Conservation (phyloP, 345 rosid genomes). For the Eucalyptus tenuipes region DNA sequence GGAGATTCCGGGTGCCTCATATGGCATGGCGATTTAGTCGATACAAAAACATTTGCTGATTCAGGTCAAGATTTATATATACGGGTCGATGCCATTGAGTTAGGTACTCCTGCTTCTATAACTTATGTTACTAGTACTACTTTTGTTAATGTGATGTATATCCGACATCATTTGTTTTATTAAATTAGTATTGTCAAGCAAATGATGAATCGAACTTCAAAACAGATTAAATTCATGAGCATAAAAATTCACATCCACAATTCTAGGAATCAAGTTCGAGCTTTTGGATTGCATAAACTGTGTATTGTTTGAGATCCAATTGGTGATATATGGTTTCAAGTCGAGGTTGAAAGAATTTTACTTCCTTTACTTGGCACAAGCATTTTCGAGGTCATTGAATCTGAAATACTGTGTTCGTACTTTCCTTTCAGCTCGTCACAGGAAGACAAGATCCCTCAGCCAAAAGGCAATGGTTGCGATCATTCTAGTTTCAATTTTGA, state of each 20-base stretch:
- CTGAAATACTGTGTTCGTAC: neutral
- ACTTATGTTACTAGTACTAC: neutral
- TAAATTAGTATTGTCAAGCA: neutral
- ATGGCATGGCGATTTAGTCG: constrained; percentile 36
- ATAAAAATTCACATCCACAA: neutral
- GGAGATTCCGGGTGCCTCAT: constrained; percentile 43
- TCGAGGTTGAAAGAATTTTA: neutral
- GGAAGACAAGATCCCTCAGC: neutral
- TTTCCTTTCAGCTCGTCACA: neutral
- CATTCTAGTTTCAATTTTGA: neutral
- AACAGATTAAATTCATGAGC: neutral
- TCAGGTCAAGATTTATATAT: constrained; percentile 40
- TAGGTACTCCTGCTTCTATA: constrained; percentile 20
- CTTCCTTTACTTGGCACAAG: neutral
- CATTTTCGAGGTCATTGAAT: neutral
- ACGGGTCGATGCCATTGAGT: constrained; percentile 26
- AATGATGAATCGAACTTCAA: neutral
- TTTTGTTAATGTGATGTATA: neutral
- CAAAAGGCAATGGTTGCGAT: neutral
- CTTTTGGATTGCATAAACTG: neutral
- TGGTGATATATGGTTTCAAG: neutral
- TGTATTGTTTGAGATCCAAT: neutral
- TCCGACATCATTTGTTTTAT: neutral
- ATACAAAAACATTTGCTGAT: constrained; percentile 16
- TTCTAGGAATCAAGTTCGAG: neutral